Evolutionary conservation across 805 yeast species (phyloP), one percentile per base, ranked within the genome.

Genomic region (Hanseniaspora mollemarum): DNA sequence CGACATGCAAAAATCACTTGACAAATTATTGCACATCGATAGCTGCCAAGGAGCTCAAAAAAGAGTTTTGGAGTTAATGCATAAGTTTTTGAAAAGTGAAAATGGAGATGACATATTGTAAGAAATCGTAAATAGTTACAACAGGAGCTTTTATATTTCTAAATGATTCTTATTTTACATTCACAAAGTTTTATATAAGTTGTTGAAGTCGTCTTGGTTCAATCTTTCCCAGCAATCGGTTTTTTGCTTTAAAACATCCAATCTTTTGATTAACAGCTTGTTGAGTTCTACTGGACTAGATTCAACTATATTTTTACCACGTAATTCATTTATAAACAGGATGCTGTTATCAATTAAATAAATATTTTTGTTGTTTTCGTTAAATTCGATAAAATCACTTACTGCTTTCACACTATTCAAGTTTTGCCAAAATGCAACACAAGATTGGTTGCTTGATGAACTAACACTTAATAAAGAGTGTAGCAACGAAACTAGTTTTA

Each of bases 391-490:
- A 5, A 46, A 15, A 3, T 26, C 24, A 13, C 29, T 12, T 32
- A 46, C 32, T n/a, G 18, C 21, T 24, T 24, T 21, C 31, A 42
- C 28, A 29, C 39, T 15, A 24, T 46, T 25, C 26, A 46, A n/a
- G 4, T 22, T 29, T n/a, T 16, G 4, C 51, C 51, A 46, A 29
- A 46, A 39, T 18, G 29, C 18, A 19, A 29, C 9, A 13, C 32
- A 28, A 3, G 51, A 16, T 36, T 70, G 69, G 12, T 71, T 72
- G 10, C 65, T 62, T 36, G 70, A 66, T 16, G 71, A 60, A 2
- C 75, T 78, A 1, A 78, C 73, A 9, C 83, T 74, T 32, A 82
- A 61, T 15, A 80, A 64, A 1, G 87, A 76, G n/a, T 80, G 71
- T 2, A 80, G 56, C 46, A 80, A 59, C 10, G 84, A 78, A 37